phyloP scores from a whole-genome alignment of 371 early-diverging fungal species.

The Gilbertella persicaria region DNA sequence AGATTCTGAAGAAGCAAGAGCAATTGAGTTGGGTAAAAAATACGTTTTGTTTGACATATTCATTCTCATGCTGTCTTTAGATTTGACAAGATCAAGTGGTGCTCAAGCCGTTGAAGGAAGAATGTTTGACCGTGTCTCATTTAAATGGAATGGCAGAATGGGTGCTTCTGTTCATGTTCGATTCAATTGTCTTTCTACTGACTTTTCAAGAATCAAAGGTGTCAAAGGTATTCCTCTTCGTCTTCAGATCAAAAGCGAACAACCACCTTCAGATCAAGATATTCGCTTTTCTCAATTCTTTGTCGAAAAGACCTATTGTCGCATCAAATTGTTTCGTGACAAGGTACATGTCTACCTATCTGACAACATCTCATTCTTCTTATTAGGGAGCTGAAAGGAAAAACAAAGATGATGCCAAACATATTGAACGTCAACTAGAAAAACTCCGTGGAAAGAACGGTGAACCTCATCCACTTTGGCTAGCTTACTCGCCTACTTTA shows the following conservation, averaged over 20 bases:
- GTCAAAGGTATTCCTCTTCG: constrained; percentile 61
- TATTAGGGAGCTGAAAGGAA: constrained; percentile 30
- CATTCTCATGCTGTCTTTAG: constrained; percentile 55
- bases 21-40: constrained; percentile 49
- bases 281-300: neutral
- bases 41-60: neutral
- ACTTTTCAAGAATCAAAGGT: constrained; percentile 60
- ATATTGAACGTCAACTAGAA: constrained; percentile 30
- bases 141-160: constrained; percentile 47
- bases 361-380: neutral
- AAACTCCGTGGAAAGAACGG: constrained; percentile 40
- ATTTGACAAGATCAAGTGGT: constrained; percentile 24
- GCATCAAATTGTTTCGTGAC: constrained; percentile 58
- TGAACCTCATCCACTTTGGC: constrained; percentile 47
- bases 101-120: constrained; percentile 27
- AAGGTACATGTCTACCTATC: constrained; percentile 27
- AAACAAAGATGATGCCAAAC: constrained; percentile 31
- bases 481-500: constrained; percentile 36
- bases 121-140: constrained; percentile 51
- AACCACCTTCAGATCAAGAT: neutral
- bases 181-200: constrained; percentile 59
- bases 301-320: constrained; percentile 44
- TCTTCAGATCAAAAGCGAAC: constrained; percentile 43
- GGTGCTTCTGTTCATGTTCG: constrained; percentile 51
- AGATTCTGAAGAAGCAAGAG: constrained; percentile 46